phyloP scores from a whole-genome alignment of 2,329 filamentous ascomycete species.

The Metarhizium robertsii region DNA sequence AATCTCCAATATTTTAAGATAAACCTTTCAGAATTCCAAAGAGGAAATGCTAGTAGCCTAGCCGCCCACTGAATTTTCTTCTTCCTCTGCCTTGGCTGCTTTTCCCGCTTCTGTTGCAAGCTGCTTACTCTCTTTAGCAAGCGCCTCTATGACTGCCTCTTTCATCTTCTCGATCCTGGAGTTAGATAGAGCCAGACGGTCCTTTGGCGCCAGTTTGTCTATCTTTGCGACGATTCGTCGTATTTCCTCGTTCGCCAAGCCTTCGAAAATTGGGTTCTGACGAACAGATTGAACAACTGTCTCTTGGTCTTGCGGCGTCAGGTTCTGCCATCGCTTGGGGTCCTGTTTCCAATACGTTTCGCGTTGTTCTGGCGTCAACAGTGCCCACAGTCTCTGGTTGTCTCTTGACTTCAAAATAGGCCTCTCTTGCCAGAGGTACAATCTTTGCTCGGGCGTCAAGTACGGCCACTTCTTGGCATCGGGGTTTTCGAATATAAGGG shows the following conservation, averaged over 20 bases:
- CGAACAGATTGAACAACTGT: not conserved
- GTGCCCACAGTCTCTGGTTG: not conserved
- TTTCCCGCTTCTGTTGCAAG: too few relatives aligned
- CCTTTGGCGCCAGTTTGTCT: not conserved
- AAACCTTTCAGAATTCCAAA: too few relatives aligned
- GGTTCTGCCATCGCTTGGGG: not conserved
- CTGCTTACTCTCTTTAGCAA: too few relatives aligned
- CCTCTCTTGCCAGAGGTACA: not conserved
- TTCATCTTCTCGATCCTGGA: too few relatives aligned
- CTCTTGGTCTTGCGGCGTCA: not conserved
- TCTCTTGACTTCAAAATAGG: not conserved
- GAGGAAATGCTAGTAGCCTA: too few relatives aligned
- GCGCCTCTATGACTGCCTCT: too few relatives aligned
- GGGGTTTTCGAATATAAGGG: not conserved
- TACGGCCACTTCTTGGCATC: not conserved
- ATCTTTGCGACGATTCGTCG: not conserved
- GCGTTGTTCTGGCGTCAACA: not conserved
- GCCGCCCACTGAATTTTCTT: too few relatives aligned
- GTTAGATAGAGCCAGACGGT: too few relatives aligned
- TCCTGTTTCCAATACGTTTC: not conserved
- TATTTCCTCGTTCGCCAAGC: not conserved
- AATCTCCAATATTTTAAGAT: too few relatives aligned
- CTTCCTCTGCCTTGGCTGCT: too few relatives aligned
- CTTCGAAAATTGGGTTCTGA: not conserved
- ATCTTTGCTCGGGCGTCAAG: not conserved